Evolutionary conservation across 108 stramenopile genomes (phyloP).

Genomic region (Hondaea fermentalgiana): DNA sequence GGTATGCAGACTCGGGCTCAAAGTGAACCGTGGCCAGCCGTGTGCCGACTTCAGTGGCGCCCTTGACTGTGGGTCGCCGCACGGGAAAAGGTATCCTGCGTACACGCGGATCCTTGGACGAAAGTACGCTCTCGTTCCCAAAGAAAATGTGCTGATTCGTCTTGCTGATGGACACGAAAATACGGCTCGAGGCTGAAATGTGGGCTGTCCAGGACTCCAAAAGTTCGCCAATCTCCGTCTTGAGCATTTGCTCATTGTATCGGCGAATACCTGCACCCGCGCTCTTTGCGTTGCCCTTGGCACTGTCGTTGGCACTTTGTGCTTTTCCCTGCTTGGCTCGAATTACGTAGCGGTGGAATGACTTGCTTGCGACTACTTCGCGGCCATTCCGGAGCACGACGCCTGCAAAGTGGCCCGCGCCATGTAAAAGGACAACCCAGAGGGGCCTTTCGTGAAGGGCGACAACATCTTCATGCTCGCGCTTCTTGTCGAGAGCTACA

Average conservation of each 20-base stretch:
- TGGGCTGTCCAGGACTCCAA: not conserved
- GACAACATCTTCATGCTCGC: not conserved
- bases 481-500: not conserved
- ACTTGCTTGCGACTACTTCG: not conserved
- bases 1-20: not conserved
- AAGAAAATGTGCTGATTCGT: conserved; percentile 14
- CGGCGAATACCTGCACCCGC: not conserved
- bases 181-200: not conserved
- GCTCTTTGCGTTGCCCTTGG: conserved; percentile 2
- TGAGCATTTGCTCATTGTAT: conserved; percentile 6
- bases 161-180: not conserved
- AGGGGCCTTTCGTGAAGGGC: not conserved
- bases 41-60: not conserved
- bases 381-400: not conserved
- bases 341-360: not conserved
- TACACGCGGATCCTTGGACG: not conserved
- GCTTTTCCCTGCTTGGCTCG: not conserved
- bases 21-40: not conserved
- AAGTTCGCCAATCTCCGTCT: not conserved
- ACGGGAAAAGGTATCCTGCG: not conserved
- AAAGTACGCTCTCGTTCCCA: not conserved
- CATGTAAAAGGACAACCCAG: not conserved
- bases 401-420: conserved; percentile 17
- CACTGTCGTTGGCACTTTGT: not conserved
- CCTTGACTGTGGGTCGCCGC: not conserved